Base-by-base conservation (phyloP, 257 asterid species). In the Plantago ovata region DNA sequence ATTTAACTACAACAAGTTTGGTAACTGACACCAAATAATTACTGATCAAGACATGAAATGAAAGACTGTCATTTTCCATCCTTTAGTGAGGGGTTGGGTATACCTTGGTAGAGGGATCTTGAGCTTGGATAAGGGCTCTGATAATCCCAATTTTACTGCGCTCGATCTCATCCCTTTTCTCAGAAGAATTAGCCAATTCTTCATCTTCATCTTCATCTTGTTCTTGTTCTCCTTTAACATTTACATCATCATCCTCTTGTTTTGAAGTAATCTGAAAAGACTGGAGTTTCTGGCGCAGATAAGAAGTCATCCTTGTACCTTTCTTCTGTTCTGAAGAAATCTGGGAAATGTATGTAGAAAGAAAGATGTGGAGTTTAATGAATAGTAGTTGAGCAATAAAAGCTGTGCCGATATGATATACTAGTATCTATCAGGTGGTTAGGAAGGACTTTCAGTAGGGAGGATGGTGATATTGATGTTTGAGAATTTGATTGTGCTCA, bases 281-380 rank as follows among this genome's bases (percentile, higher is more conserved):
- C 68, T 71, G 80, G 63, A 82, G 61, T 60, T 81, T 90, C 63
- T 78, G 77, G 32, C 84, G 77, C 64, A 90, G 80, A 68, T 86
- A 87, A 4, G 96, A 84, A 67, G 74, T 69, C 98, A 87, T 87
- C 38, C 19, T 57, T 56, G 21, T 18, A 5, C 46, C 23, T 14
- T n/a, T n/a, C n/a, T n/a, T n/a, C n/a, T n/a, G n/a, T n/a, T n/a
- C n/a, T n/a, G n/a, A n/a, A n/a, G n/a, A n/a, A n/a, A n/a, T n/a
- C n/a, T n/a, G n/a, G 51, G 16, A 9, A 21, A 49, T 0, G 33
- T 10, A n/a, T n/a, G n/a, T n/a, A n/a, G n/a, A n/a, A n/a, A n/a
- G n/a, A n/a, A n/a, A n/a, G n/a, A n/a, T n/a, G n/a, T n/a, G n/a
- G n/a, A n/a, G n/a, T n/a, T 28, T 28, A 28, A 28, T 28, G 36